Evolutionary conservation across 2,329 filamentous ascomycete genomes (phyloP).

Genomic region (Aspergillus fijiensis): DNA sequence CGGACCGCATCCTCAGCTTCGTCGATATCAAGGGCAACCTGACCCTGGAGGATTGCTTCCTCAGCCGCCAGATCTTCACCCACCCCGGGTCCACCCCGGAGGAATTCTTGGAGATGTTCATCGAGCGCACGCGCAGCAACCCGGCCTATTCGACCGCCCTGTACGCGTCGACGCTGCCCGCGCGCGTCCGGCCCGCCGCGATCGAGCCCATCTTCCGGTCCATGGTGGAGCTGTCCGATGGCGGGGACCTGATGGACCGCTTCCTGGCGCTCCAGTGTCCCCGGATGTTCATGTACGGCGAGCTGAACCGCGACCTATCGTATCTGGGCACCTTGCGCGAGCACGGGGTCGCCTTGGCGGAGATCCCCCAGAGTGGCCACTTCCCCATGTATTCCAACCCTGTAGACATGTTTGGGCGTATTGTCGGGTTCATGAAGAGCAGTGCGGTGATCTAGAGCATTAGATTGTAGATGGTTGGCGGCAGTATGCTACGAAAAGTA

Average conservation of each 20-base stretch:
- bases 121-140: slow-evolving; percentile 15
- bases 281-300: slow-evolving; percentile 27
- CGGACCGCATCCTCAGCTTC: slow-evolving; percentile 22
- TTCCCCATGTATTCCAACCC: slow-evolving; percentile 4
- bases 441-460: no score
- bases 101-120: slow-evolving; percentile 22
- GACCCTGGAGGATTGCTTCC: slow-evolving; percentile 27
- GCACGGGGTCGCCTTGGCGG: neutral
- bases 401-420: neutral
- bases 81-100: slow-evolving; percentile 16
- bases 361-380: neutral
- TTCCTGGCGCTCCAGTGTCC: slow-evolving; percentile 19
- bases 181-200: slow-evolving; percentile 18
- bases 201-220: slow-evolving; percentile 25
- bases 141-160: slow-evolving; percentile 17
- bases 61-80: slow-evolving; percentile 26
- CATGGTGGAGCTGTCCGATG: slow-evolving; percentile 25
- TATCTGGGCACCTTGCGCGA: slow-evolving; percentile 18
- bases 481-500: no score
- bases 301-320: slow-evolving; percentile 21
- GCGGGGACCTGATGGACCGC: slow-evolving; percentile 19
- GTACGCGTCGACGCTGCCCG: slow-evolving; percentile 22
- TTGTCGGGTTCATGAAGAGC: neutral
- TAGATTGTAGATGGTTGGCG: no score
- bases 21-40: slow-evolving; percentile 28